Evolutionary conservation across 2,329 filamentous ascomycete genomes (phyloP), one percentile per base, ranked within the genome.

Genomic region (Talaromyces sp.): DNA sequence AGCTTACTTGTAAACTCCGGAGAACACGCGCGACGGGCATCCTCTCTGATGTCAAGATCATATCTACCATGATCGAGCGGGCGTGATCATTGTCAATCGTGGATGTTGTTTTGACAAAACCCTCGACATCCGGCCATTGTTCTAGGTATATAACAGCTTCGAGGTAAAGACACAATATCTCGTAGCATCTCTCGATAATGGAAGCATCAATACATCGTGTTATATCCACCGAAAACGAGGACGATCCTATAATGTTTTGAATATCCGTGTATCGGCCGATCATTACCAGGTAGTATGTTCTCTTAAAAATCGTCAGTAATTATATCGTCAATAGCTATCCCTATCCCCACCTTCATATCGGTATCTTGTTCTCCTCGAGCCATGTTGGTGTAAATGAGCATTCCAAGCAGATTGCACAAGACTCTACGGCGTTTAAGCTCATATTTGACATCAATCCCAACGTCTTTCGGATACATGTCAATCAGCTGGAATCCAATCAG

Each of bases 341-440:
- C 25, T 42, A 21, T 14, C 21, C 5, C 67, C 63, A 80, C 81
- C 65, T 79, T 78, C 8, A 69, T 64, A 54, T 76, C 69, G 18
- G 73, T 59, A 23, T 74, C 73, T 39, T 79, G 76, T 58, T 81
- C 75, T 8, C 75, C 74, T 42, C 84, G 77, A 18, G 81, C 83
- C n/a, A 83, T 69, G 2, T 78, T 77, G 4, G 79, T 74, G 16
- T 76, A 74, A 2, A 80, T 77, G 25, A 77, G 80, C 12, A 78
- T 75, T 55, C 76, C 78, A 62, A 95, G 80, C 67, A 92, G 96
- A 62, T 90, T 79, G 70, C 90, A 92, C 35, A 90, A 86, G 63
- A 92, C 81, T 18, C 80, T 78, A 37, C 88, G 88, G 7, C 89
- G 75, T 3, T 75, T 74, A 5, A 88, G 70, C 68, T 88, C 84